phyloP scores from a whole-genome alignment of 148 eudicot genomes.

The Arbutus unedo region DNA sequence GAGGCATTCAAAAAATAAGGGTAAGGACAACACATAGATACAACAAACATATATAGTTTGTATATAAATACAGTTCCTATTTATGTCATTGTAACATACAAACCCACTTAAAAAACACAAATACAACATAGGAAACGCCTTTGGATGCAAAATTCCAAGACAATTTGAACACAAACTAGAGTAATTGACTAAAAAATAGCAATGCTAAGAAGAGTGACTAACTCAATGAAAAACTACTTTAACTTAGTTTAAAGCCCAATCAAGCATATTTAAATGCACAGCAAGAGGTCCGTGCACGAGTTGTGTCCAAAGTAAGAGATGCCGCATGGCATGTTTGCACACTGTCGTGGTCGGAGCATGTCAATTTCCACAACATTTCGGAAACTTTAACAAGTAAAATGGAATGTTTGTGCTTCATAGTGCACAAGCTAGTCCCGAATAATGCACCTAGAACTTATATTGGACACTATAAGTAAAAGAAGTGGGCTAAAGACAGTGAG shows the following conservation, averaged over 20 bases:
- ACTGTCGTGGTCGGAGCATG: neutral
- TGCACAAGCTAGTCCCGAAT: neutral
- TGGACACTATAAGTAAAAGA: neutral
- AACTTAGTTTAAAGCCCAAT: neutral
- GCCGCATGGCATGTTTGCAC: neutral
- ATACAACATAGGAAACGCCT: neutral
- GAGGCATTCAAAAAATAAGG: neutral
- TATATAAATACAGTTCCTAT: neutral
- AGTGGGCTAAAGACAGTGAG: neutral
- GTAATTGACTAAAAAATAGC: neutral
- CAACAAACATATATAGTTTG: neutral
- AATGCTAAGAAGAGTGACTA: neutral
- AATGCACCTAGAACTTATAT: neutral
- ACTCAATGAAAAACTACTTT: neutral
- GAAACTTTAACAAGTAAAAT: neutral
- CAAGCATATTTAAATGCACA: neutral
- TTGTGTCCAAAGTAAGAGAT: neutral
- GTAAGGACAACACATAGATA: neutral
- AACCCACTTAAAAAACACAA: neutral
- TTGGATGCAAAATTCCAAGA: neutral
- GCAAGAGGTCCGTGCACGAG: neutral
- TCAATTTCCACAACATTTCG: neutral
- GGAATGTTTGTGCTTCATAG: neutral
- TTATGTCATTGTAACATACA: neutral
- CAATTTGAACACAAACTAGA: neutral